phyloP scores from a whole-genome alignment of 441 rosid species.

The Euphorbia celastroides region DNA sequence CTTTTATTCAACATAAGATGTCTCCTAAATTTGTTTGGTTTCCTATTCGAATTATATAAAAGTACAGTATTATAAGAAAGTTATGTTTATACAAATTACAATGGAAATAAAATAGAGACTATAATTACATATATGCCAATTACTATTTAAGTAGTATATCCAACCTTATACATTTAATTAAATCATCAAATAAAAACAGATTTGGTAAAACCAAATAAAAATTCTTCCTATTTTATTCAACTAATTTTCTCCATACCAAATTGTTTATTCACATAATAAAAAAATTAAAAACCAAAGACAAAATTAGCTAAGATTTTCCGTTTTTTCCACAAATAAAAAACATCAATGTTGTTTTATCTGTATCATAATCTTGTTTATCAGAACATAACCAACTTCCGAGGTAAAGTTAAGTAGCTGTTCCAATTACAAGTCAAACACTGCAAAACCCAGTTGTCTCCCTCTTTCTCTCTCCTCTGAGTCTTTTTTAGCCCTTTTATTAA shows the following conservation, averaged over 20 bases:
- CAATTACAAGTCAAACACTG: neutral
- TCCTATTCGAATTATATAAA: neutral
- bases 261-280: too few relatives aligned
- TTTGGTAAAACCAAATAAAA: neutral
- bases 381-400: neutral
- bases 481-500: neutral
- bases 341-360: too few relatives aligned
- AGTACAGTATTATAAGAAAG: too few relatives aligned
- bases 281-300: too few relatives aligned
- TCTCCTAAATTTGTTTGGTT: neutral
- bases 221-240: neutral
- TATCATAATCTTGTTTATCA: neutral
- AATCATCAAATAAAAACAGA: neutral
- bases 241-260: neutral
- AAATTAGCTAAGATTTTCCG: too few relatives aligned
- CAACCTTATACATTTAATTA: too few relatives aligned
- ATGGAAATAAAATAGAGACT: too few relatives aligned
- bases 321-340: too few relatives aligned
- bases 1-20: too few relatives aligned
- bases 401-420: neutral
- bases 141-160: neutral
- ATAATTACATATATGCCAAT: neutral
- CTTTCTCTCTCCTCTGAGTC: neutral
- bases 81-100: neutral
- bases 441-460: neutral